Conservation (phyloP, 2,329 filamentous ascomycete genomes). For the Cercospora sojina region DNA sequence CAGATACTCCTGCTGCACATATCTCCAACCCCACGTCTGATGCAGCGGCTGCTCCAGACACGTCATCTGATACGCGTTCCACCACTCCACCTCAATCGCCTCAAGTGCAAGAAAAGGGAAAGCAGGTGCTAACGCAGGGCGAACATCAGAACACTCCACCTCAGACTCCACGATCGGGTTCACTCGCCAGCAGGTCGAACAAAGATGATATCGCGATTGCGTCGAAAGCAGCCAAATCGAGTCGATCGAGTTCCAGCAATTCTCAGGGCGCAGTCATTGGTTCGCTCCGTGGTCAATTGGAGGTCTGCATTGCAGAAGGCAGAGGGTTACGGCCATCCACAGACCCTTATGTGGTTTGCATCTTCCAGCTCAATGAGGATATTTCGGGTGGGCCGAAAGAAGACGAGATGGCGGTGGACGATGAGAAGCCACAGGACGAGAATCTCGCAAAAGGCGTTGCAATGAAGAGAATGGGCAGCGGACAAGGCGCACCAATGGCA, state of each 20-base stretch:
- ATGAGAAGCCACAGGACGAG: constrained; percentile 51
- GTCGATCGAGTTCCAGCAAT: constrained; percentile 37
- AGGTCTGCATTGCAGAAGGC: constrained; percentile 83
- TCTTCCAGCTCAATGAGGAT: constrained; percentile 94
- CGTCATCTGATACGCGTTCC: constrained; percentile 47
- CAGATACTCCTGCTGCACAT: constrained; percentile 64
- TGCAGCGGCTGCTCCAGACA: constrained; percentile 54
- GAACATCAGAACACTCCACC: constrained; percentile 84
- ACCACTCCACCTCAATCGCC: constrained; percentile 40
- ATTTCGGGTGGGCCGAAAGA: constrained; percentile 81
- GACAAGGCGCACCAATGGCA: constrained; percentile 81
- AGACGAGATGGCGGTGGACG: constrained; percentile 50
- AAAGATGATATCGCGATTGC: constrained; percentile 27
- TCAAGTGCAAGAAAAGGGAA: constrained; percentile 64
- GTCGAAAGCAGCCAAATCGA: constrained; percentile 37
- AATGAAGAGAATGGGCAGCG: constrained; percentile 65
- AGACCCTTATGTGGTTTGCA: constrained; percentile 92
- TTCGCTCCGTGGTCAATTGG: constrained; percentile 79
- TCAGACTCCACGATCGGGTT: constrained; percentile 85
- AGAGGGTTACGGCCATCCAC: constrained; percentile 76
- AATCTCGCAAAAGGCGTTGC: constrained; percentile 52
- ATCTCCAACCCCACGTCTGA: constrained; percentile 66
- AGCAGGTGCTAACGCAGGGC: constrained; percentile 75
- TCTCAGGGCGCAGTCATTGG: constrained; percentile 58
- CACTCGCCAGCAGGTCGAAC: constrained; percentile 55